Evolutionary conservation across 768 basidiomycete genomes (phyloP), one percentile per base, ranked within the genome.

Genomic region (Botryobasidium botryosum): DNA sequence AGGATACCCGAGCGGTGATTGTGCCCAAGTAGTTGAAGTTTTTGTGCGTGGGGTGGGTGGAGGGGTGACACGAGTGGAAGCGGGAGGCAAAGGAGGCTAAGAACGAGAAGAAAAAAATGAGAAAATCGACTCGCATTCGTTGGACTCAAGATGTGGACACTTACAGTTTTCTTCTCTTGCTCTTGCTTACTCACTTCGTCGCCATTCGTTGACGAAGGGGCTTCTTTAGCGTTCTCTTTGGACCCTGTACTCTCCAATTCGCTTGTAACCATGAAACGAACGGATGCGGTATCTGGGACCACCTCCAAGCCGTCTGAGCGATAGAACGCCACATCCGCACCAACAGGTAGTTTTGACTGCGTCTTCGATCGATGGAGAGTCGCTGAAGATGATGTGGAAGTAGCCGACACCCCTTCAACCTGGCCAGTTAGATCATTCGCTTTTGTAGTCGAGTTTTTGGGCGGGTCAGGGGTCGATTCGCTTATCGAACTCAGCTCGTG

Each of bases 191-290:
- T n/a, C n/a, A n/a, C n/a, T n/a, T n/a, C n/a, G n/a, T 17, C 41
- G 20, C 12, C 12, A 43, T 15, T 43, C 41, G 17, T 8, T 43
- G 27, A 21, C 12, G 40, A 35, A 26, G 52, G 24, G 26, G 40
- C 36, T 29, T 25, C 27, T 17, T 43, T 31, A 29, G 12, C 50
- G 12, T 52, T 55, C 33, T 36, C 35, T 18, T 32, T 29, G 32
- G 21, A 10, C 20, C 18, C 24, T 21, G 41, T 44, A 3, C 47
- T 50, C 25, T 84, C 82, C 43, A 87, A 56, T 59, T 87, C 85
- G 54, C 83, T 86, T 45, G 64, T 71, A 36, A 87, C 79, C 38
- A 76, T 81, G 62, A 88, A 88, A 50, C 71, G 75, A 46, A 85
- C 79, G 7, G 65, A 51, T 27, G 6, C 4, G 20, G 35, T 23